A percentile compares a stretch with the other conserved stretches of the same genome.
Evolutionary conservation across 2,329 filamentous ascomycete genomes (phyloP).

Genomic region (Podosphaera xanthii): DNA sequence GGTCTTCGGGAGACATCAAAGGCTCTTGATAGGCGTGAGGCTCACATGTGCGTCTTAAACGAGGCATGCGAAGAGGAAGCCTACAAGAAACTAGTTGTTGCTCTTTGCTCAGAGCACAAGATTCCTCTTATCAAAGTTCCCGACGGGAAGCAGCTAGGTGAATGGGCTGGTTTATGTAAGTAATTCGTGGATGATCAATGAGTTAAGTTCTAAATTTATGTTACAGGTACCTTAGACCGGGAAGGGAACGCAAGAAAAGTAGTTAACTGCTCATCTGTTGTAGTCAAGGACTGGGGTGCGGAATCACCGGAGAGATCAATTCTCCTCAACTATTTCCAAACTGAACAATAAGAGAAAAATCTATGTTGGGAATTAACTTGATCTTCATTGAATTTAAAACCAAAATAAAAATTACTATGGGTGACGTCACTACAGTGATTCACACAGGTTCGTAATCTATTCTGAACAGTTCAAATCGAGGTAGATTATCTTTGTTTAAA

Average conservation of each 20-base stretch:
- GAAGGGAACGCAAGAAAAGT: conserved; percentile 99
- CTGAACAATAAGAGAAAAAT: conserved; percentile 36
- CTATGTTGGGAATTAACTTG: conserved; percentile 11
- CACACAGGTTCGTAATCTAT: neutral
- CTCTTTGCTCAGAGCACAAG: conserved; percentile 98
- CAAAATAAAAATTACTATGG: neutral
- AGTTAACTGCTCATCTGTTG: conserved; percentile 99
- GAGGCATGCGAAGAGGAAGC: conserved; percentile 99
- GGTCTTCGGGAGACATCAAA: conserved; percentile 97
- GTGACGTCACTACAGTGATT: neutral
- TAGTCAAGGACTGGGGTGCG: conserved; percentile 99
- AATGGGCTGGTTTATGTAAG: conserved; percentile 99
- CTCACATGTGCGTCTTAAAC: conserved; percentile 99
- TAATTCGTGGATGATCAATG: conserved; percentile 16
- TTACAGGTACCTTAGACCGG: conserved; percentile 80
- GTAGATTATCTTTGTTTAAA: too few relatives aligned
- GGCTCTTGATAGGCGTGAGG: conserved; percentile 93
- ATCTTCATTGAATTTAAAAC: neutral
- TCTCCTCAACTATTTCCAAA: conserved; percentile 99
- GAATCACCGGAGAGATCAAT: conserved; percentile 97
- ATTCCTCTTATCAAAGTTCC: conserved; percentile 99
- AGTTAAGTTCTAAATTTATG: neutral
- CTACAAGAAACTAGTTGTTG: conserved; percentile 99
- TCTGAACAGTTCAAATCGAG: too few relatives aligned
- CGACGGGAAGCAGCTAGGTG: conserved; percentile 97